Evolutionary conservation across 2,329 filamentous ascomycete genomes (phyloP).

Genomic region (Sarocladium oryzae): DNA sequence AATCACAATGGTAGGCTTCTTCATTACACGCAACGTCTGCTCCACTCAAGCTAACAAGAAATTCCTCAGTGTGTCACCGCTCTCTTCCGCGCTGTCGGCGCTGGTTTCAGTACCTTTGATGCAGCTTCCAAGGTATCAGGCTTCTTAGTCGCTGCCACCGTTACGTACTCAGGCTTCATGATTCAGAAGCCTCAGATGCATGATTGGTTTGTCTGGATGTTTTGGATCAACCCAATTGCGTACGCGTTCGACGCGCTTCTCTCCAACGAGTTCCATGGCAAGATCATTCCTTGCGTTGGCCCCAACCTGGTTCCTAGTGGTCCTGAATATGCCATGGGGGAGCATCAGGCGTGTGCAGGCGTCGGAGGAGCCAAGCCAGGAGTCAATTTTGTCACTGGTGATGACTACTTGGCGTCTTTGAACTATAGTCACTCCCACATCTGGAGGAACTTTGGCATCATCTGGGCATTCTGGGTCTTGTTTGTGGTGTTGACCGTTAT

Average conservation of each 20-base stretch:
- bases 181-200: conserved; percentile 40
- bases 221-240: conserved; percentile 41
- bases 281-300: conserved; percentile 44
- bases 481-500: not conserved
- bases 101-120: conserved; percentile 46
- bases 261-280: conserved; percentile 50
- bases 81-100: conserved; percentile 60
- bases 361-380: conserved; percentile 52
- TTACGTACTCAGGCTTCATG: conserved; percentile 45
- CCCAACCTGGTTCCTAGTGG: conserved; percentile 18
- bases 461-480: conserved; percentile 23
- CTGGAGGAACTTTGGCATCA: conserved; percentile 68
- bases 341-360: conserved; percentile 47
- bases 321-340: conserved; percentile 17
- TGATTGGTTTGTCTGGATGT: conserved; percentile 48
- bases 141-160: not conserved
- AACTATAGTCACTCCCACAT: conserved; percentile 45
- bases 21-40: too few relatives aligned
- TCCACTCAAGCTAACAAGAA: too few relatives aligned
- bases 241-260: conserved; percentile 60
- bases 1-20: too few relatives aligned
- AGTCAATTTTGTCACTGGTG: conserved; percentile 45
- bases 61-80: conserved; percentile 54
- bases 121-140: conserved; percentile 21
- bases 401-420: conserved; percentile 35